Conservation (phyloP, 2,329 filamentous ascomycete species). For the Colletotrichum phormii region DNA sequence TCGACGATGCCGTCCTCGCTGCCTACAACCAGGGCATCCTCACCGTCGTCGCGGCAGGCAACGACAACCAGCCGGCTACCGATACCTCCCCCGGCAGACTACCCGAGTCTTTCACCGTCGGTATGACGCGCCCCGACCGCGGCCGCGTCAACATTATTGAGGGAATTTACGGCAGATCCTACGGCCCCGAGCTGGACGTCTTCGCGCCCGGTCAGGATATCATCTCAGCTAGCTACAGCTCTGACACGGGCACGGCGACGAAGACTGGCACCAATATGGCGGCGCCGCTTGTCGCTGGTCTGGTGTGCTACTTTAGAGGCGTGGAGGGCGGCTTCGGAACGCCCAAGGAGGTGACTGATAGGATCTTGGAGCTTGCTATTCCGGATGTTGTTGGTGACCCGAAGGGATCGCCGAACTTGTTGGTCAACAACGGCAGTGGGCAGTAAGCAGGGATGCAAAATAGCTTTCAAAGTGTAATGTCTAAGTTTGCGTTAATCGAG, state of each 20-base stretch:
- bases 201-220: slow-evolving; percentile 43
- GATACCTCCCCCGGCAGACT: slow-evolving; percentile 59
- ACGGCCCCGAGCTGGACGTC: slow-evolving; percentile 30
- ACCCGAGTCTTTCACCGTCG: slow-evolving; percentile 42
- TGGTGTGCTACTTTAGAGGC: slow-evolving; percentile 62
- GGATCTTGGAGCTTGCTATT: slow-evolving; percentile 54
- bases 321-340: slow-evolving; percentile 50
- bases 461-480: too few relatives aligned
- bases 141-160: slow-evolving; percentile 52
- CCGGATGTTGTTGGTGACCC: slow-evolving; percentile 50
- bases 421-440: slow-evolving; percentile 59
- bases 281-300: slow-evolving; percentile 68
- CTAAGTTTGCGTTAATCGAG: too few relatives aligned
- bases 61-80: slow-evolving; percentile 50
- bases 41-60: slow-evolving; percentile 67
- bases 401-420: slow-evolving; percentile 53
- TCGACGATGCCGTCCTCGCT: slow-evolving; percentile 58
- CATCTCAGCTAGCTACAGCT: slow-evolving; percentile 58
- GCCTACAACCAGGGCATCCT: slow-evolving; percentile 61
- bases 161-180: slow-evolving; percentile 56
- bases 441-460: neutral
- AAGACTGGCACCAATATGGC: slow-evolving; percentile 73
- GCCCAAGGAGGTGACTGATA: slow-evolving; percentile 54
- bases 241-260: slow-evolving; percentile 52
- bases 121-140: slow-evolving; percentile 38